Conservation (phyloP, 2,329 filamentous ascomycete genomes). For the Cadophora gregata region DNA sequence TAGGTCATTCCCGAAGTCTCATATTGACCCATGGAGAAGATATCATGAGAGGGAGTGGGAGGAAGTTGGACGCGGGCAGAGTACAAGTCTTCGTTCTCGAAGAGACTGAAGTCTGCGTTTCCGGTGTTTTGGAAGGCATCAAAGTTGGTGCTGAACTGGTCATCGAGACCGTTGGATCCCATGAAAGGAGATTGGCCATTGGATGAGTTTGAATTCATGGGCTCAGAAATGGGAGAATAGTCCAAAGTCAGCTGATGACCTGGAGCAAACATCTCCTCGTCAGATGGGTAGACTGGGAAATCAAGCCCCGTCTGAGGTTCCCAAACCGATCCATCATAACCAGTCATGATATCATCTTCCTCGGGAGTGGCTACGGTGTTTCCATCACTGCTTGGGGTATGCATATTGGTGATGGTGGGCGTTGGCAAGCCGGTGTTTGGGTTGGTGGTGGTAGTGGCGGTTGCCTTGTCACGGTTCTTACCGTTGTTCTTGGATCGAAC, state of each 20-base stretch:
- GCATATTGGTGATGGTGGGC: slow-evolving; percentile 60
- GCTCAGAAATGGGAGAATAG: slow-evolving; percentile 41
- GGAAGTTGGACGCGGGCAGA: slow-evolving; percentile 62
- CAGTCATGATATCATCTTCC: slow-evolving; percentile 35
- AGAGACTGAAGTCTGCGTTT: slow-evolving; percentile 60
- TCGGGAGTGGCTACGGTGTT: slow-evolving; percentile 38
- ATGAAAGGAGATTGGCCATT: slow-evolving; percentile 44
- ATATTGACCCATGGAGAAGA: slow-evolving; percentile 44
- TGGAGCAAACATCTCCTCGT: slow-evolving; percentile 38
- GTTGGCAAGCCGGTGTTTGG: slow-evolving; percentile 55
- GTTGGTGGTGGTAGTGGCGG: slow-evolving; percentile 46
- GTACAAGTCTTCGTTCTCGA: slow-evolving; percentile 65
- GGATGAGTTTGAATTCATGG: slow-evolving; percentile 35
- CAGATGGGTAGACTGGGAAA: slow-evolving; percentile 39
- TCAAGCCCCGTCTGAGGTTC: slow-evolving; percentile 32
- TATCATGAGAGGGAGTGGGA: slow-evolving; percentile 49
- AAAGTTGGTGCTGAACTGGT: slow-evolving; percentile 59
- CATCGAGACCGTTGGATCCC: slow-evolving; percentile 52
- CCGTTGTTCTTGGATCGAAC: slow-evolving; percentile 91
- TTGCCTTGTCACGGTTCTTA: slow-evolving; percentile 55
- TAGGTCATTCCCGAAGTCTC: slow-evolving; percentile 42
- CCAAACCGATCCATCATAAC: slow-evolving; percentile 27
- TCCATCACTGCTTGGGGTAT: slow-evolving; percentile 62
- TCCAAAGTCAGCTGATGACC: slow-evolving; percentile 36
- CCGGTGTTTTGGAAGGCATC: slow-evolving; percentile 56